Evolutionary conservation across 1,284 basidiomycete genomes (phyloP).

Genomic region (Papiliotrema flavescens): DNA sequence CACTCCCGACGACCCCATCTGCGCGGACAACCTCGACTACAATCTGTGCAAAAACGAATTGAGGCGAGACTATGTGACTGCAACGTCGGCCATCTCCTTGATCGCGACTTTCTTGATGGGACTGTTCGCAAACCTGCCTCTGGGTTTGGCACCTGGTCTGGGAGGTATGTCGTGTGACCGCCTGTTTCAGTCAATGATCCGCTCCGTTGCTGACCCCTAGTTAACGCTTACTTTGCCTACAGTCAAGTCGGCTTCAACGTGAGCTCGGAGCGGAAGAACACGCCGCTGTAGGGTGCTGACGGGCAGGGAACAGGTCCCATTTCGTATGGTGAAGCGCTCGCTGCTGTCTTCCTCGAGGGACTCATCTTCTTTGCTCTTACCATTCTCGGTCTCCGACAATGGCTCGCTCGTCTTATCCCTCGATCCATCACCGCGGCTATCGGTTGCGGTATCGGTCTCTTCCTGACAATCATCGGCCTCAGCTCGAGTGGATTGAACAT

Average conservation of each 20-base stretch:
- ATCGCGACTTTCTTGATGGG: constrained; percentile 79
- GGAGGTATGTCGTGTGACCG: constrained; percentile 47
- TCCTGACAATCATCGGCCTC: constrained; percentile 47
- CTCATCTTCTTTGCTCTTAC: constrained; percentile 83
- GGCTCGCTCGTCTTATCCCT: constrained; percentile 83
- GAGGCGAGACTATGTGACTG: constrained; percentile 57
- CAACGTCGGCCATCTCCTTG: constrained; percentile 71
- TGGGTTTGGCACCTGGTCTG: constrained; percentile 66
- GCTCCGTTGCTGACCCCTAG: constrained; percentile 23
- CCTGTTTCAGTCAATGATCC: background rate
- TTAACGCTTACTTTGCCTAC: constrained; percentile 88
- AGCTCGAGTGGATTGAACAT: constrained; percentile 68
- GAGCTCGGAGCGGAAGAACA: constrained; percentile 10
- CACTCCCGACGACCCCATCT: constrained; percentile 46
- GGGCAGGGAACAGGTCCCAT: constrained; percentile 58
- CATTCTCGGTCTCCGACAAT: constrained; percentile 79
- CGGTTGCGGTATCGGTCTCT: constrained; percentile 9
- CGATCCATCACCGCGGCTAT: constrained; percentile 59
- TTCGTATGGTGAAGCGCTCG: constrained; percentile 75
- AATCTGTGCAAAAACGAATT: constrained; percentile 64
- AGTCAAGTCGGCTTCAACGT: constrained; percentile 82
- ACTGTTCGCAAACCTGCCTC: constrained; percentile 74
- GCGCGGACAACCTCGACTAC: constrained; percentile 60
- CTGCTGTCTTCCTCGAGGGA: constrained; percentile 82
- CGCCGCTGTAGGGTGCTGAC: background rate